Base-by-base conservation (phyloP, 1,284 basidiomycete genomes). In the Cutaneotrichosporon sp. region DNA sequence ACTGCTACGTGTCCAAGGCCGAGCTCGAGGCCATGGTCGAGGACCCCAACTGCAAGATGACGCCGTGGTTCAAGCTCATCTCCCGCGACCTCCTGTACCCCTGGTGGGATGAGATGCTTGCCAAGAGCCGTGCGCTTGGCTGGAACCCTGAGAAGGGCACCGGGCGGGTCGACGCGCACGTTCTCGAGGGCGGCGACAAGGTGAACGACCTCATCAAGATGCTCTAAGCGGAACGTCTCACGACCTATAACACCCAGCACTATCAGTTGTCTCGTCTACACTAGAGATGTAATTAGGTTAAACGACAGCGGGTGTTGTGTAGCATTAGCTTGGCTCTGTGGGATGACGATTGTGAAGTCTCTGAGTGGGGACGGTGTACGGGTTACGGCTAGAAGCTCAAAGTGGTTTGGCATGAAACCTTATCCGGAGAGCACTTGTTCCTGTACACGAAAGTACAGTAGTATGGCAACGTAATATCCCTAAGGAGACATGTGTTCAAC, bases 1-100 rank as follows among this genome's bases (percentile, higher is more conserved):
- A 89, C 76, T 90, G 90, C 77, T 99, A 97, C 82, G 96, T 99
- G 34, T 88, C 88, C 78, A 92, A 92, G 81, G 85, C 84, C 1
- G 96, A 99, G 80, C 83, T 99, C 56, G 88, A 92, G 76, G 85
- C 82, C 13, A 95, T 99, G 90, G 97, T 99, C 81, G 84, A 89
- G 55, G 88, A 92, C 70, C 76, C 88, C 30, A 83, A 82, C 51
- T 90, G 91, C 75, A 86, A 86, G 0, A 99, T 99, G 81, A 99
- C 97, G 4, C 97, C 97, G 0, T 99, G 97, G 97, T 99, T 99
- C 87, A 93, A 94, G 79, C 87, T 99, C 49, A 99, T 99, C 74
- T 94, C 93, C 1, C 87, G 94, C 9, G 92, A 97, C 77, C 97
- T 97, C 81, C 85, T 99, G 58, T 98, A 96, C 79, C 92, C 92